Base-by-base conservation (phyloP, 169 alveolate species). In the Cyclospora cayetanensis region DNA sequence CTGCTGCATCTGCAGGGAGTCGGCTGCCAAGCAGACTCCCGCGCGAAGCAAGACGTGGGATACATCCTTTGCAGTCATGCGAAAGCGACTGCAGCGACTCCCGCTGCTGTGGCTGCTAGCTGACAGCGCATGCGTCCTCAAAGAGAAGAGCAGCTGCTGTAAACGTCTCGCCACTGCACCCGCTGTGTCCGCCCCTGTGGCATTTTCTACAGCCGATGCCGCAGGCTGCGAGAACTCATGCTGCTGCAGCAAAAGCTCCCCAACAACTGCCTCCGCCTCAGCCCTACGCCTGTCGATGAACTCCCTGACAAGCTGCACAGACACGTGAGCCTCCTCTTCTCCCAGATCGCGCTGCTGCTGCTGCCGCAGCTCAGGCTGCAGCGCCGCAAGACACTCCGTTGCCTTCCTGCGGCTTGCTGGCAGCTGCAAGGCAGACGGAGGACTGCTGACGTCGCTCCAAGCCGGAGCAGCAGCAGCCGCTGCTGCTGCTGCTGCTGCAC, bases 1-100 rank as follows among this genome's bases (percentile, higher is more conserved):
- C 84, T 72, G 84, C 84, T 72, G 84, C 84, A 72, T 72, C 84
- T 34, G 84, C 84, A 72, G 18, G 2, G 84, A 72, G 60, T 72
- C 60, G 34, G 84, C 60, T 39, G 84, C 60, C 22, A 72, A 0
- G 18, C 34, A 72, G 27, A 72, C 31, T 34, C 84, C 84, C 37
- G 27, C 50, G 35, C 60, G 84, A 50, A 72, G 84, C 84, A 72
- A 53, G 60, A 72, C 35, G 53, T 53, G 55, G 0, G 84, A 72
- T 35, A 72, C 3, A 27, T 39, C 84, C 29, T 72, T 53, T 22
- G 84, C 84, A 18, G 84, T 72, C 31, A 72, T 34, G 7, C 84
- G 84, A 39, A 72, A 72, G 37, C 84, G 34, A 65, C 66, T 42
- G 86, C 60, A 34, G 60, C 43, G 7, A 22, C 55, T 70, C 55